Evolutionary conservation across 2,329 filamentous ascomycete species (phyloP), one percentile per base, ranked within the genome.

Genomic region (Penicillium sp.): DNA sequence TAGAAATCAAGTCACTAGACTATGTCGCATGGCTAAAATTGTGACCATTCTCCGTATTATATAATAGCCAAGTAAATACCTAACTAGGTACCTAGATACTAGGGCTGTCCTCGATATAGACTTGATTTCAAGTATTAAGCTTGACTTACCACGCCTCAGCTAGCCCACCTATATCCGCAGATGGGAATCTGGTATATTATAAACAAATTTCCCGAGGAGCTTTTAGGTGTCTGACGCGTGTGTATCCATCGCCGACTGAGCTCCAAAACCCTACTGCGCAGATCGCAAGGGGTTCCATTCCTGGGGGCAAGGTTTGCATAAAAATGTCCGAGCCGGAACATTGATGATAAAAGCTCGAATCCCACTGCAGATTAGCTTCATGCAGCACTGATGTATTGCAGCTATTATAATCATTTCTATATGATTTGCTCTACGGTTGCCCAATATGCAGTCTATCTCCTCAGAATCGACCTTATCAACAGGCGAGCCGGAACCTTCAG

Each of bases 381-480:
- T 16, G 5, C 13, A 47, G 11, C 18, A 6, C n/a, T 5, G n/a
- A 34, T 39, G 26, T 40, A 11, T 26, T 31, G 6, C 2, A 1
- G 18, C 7, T 18, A 31, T 46, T 14, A n/a, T 35, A 1, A 29
- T 32, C 11, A 22, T 14, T 22, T 37, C 16, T 38, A 45, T 24
- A 38, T 51, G 39, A 18, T 44, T 38, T 43, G 2, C 18, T 43
- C 22, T 11, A 11, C 26, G n/a, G 43, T 42, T 32, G 20, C 44
- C 32, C 55, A 60, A 56, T 22, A 65, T 63, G 61, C 56, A 58
- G 20, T 56, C 49, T 16, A 49, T 50, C 26, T 57, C 45, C 6
- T 37, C 48, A 9, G 52, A 59, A n/a, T 48, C 42, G 0, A 42
- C 40, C 8, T 42, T 43, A 32, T 38, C 34, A 13, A 39, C 53